Base-by-base conservation (phyloP, 1,284 basidiomycete species). In the Trametes polyzona region DNA sequence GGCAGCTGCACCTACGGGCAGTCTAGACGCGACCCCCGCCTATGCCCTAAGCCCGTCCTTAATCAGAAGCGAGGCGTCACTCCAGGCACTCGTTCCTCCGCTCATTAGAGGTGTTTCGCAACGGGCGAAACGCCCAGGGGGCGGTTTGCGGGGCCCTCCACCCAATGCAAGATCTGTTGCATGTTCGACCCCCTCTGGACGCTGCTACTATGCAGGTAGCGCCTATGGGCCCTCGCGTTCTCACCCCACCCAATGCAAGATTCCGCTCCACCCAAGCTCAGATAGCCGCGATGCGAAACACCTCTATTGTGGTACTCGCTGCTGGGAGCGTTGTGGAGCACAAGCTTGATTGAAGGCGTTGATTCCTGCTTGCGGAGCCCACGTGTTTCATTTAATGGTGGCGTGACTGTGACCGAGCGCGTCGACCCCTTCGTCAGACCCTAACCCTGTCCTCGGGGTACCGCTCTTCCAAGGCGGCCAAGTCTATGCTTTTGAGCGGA, bases 321-420 rank as follows among this genome's bases (percentile, higher is more conserved):
- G 16, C 43, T 30, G 14, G 51, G 42, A 37, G 43, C 42, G 52
- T 53, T 40, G 43, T 53, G 52, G 52, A 47, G 52, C 36, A 44
- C 35, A 23, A 46, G 51, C 27, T 46, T 52, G 51, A 39, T 46
- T 52, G 51, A 52, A 46, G 35, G 33, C 26, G 24, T 44, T 12
- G 36, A 16, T 10, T 33, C 32, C 4, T 33, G 11, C n/a, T 2
- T 33, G 2, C 19, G 23, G 1, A 27, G 16, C 30, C 32, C 50
- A 44, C 42, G 23, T 44, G 50, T 16, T 16, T 19, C 4, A n/a
- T n/a, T 52, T 27, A 16, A 52, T 52, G 33, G 46, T 52, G 33
- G 55, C 33, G 53, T 59, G 54, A 47, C 41, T 16, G 54, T 52
- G 46, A 56, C 53, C 14, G n/a, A 40, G 5, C 43, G 46, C 47